Base-by-base conservation (phyloP, 2,329 filamentous ascomycete genomes). In the Fusarium sp. region DNA sequence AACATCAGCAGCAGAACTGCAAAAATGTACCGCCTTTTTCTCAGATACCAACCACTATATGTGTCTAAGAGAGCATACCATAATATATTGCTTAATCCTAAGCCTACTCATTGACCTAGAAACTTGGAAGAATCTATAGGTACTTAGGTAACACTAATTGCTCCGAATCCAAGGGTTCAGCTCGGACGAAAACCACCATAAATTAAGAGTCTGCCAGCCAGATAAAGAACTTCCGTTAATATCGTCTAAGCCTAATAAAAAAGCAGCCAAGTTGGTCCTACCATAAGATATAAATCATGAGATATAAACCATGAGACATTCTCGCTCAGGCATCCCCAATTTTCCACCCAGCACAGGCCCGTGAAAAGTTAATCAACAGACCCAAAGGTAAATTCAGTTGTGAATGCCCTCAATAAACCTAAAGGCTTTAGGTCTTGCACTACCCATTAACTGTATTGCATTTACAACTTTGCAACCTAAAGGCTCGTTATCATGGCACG, bases 401-500 rank as follows among this genome's bases (percentile, higher is more conserved):
- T 43, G 30, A 53, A 60, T 53, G 28, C 13, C 19, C 25, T 44
- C 40, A 38, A 59, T 32, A 7, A 38, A 19, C 32, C 25, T 2
- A n/a, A 38, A 28, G 10, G 6, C 35, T 42, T 28, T 21, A 54
- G 50, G 35, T n/a, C 50, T 40, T 40, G 15, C 11, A n/a, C 33
- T 40, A n/a, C n/a, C 5, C 32, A 35, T 53, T 18, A 25, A 33
- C 28, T 46, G 18, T 35, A 49, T 52, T 56, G 35, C 25, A 66
- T 42, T 47, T 25, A 43, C 21, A 25, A 46, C 23, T 43, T n/a
- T 65, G 54, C n/a, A 61, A 50, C 25, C 43, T 33, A 32, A 21
- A 23, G 25, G 30, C 38, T 70, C 12, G 23, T 35, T 23, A 23
- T 56, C 19, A 37, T 35, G 38, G 57, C 71, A 74, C 71, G 71